Conservation (phyloP, 768 basidiomycete genomes). For the Phaeotremella fagi region DNA sequence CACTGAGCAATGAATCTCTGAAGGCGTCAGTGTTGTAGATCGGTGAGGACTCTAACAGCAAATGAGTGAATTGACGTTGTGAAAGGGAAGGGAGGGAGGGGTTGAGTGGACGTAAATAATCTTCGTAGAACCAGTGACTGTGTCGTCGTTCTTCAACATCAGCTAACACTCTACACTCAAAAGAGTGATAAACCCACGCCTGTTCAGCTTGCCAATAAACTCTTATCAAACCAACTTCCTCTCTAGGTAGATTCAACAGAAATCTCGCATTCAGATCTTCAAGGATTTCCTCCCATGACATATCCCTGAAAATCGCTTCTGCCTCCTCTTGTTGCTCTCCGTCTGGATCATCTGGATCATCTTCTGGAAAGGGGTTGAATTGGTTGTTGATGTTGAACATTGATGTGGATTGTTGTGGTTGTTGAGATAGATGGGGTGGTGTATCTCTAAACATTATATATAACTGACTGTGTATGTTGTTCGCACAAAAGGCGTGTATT, state of each 20-base stretch:
- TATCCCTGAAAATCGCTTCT: conserved; percentile 25
- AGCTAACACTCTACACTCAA: no score
- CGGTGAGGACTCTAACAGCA: conserved; percentile 65
- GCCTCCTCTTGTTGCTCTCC: neutral
- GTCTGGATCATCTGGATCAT: neutral
- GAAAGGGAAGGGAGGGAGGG: conserved; percentile 78
- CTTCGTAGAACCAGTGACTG: conserved; percentile 99
- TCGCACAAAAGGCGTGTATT: no score
- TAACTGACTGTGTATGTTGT: no score
- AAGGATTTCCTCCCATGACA: conserved; percentile 40
- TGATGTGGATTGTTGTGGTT: no score
- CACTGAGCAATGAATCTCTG: conserved; percentile 30
- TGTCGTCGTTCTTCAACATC: no score
- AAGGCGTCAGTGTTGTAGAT: conserved; percentile 54
- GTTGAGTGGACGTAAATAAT: conserved; percentile 90
- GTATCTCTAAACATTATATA: no score
- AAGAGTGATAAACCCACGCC: conserved; percentile 61
- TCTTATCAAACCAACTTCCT: conserved; percentile 84
- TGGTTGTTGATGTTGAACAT: no score
- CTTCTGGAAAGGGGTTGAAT: neutral
- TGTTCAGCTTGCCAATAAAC: conserved; percentile 99
- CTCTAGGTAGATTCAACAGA: conserved; percentile 89
- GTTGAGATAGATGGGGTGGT: no score
- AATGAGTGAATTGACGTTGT: conserved; percentile 87
- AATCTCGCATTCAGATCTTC: conserved; percentile 57